Conservation (phyloP, 495 filamentous ascomycete species). For the Penicillium cinerascens region DNA sequence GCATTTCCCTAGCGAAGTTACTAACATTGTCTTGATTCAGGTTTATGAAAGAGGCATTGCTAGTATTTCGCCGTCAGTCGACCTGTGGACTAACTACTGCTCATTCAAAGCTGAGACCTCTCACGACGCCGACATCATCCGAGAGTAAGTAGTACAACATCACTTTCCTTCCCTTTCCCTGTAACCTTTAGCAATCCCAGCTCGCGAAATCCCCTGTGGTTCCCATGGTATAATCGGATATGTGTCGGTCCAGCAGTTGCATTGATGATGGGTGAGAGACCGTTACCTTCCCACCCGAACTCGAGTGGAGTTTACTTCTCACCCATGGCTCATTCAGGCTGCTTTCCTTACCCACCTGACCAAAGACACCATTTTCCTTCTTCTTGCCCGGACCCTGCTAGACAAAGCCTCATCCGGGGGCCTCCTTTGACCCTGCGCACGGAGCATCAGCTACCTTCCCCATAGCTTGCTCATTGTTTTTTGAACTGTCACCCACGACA, state of each 20-base stretch:
- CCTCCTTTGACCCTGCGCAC: constrained; percentile 29
- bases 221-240: constrained; percentile 32
- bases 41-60: constrained; percentile 95
- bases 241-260: constrained; percentile 26
- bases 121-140: constrained; percentile 89
- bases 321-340: constrained; percentile 55
- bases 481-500: constrained; percentile 38
- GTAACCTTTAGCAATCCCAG: constrained; percentile 40
- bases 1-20: not conserved
- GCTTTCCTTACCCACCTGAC: constrained; percentile 40
- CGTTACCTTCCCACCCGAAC: constrained; percentile 39
- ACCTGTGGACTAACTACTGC: constrained; percentile 97
- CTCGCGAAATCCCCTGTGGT: constrained; percentile 32
- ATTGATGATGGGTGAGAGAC: constrained; percentile 55
- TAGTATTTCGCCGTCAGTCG: constrained; percentile 87
- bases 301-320: constrained; percentile 50
- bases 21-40: constrained; percentile 34
- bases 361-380: constrained; percentile 19
- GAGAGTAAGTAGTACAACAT: constrained; percentile 91
- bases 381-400: constrained; percentile 30
- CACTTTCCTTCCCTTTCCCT: constrained; percentile 63
- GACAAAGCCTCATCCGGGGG: constrained; percentile 29
- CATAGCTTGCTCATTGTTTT: constrained; percentile 36
- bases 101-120: constrained; percentile 95
- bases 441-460: constrained; percentile 31